Conservation (phyloP, 1,284 basidiomycete genomes). For the Pulveroboletus sp. region DNA sequence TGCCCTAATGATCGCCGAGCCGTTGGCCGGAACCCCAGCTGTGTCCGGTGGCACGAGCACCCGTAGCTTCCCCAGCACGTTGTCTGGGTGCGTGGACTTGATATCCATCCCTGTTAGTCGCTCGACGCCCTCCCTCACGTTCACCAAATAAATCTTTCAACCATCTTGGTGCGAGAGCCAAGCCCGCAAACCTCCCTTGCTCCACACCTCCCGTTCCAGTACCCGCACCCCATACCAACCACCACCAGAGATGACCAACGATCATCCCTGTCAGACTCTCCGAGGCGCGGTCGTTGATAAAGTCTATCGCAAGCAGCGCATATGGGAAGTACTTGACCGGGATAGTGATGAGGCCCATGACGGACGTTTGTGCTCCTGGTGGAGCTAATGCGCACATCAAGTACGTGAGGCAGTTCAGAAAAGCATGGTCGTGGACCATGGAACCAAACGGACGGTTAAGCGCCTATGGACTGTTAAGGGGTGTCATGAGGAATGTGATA, state of each 20-base stretch:
- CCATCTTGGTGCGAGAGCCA: conserved; percentile 43
- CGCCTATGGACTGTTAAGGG: conserved; percentile 38
- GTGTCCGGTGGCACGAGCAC: conserved; percentile 32
- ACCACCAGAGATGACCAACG: conserved; percentile 81
- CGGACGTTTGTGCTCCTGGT: conserved; percentile 61
- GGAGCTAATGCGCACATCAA: conserved; percentile 68
- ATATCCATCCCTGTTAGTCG: conserved; percentile 25
- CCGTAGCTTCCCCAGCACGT: conserved; percentile 33
- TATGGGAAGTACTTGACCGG: conserved; percentile 78
- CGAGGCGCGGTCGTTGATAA: conserved; percentile 68
- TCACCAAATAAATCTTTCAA: conserved; percentile 39
- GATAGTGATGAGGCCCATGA: conserved; percentile 74
- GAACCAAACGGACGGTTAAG: conserved; percentile 68
- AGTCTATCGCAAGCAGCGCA: conserved; percentile 70
- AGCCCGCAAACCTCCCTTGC: conserved; percentile 26
- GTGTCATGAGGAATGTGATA: not conserved
- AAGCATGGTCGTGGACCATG: conserved; percentile 61
- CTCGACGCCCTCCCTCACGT: conserved; percentile 20
- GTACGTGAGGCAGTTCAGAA: conserved; percentile 71
- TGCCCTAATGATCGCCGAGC: conserved; percentile 34
- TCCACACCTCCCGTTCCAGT: conserved; percentile 35
- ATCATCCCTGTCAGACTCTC: conserved; percentile 67
- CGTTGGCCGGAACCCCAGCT: conserved; percentile 47
- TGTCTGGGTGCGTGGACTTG: conserved; percentile 32
- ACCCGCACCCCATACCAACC: conserved; percentile 54